Evolutionary conservation across 2,329 filamentous ascomycete genomes (phyloP), one percentile per base, ranked within the genome.

Genomic region (Corynespora cassiicola): DNA sequence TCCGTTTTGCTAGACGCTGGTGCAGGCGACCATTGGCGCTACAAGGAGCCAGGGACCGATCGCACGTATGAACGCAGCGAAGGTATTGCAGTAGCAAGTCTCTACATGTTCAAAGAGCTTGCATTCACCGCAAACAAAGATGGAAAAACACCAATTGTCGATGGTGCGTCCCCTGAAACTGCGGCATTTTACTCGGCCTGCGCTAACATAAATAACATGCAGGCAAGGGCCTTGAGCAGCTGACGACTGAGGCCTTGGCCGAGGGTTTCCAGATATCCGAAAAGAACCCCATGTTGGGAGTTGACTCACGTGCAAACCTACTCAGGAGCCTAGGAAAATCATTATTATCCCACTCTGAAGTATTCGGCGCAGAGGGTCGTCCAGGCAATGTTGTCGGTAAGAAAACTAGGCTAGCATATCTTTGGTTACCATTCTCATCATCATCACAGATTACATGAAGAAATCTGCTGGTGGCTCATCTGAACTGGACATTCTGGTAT

Each of bases 311-410:
- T 38, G 84, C 90, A 6, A 82, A 86, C 12, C 77, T 97, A 15
- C 75, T 97, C 23, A 77, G 88, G 22, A 79, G 86, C 28, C 76
- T 97, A 1, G 83, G 84, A 5, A 77, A 83, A 45, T 90, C 91
- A 3, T 72, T 97, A 23, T 79, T 84, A 40, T 88, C 91, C 56
- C 77, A 82, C 34, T 32, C 54, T 6, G 84, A 90, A 22, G 86
- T 89, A 55, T 97, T 96, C 66, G 91, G 91, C 12, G 75, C 78
- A 2, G 82, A 89, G 62, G 88, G 85, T 31, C 80, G 92, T 38
- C 92, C 92, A 7, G 92, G 92, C 47, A 94, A 95, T 61, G 89
- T 97, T 81, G 82, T 96, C 44, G 89, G 89, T 92, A 75, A 56
- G 80, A 66, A 3, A 2, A 18, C 5, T n/a, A 18, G n/a, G n/a